Evolutionary conservation across 139 green algal species (phyloP).

Genomic region (Chlamydomonas applanata): DNA sequence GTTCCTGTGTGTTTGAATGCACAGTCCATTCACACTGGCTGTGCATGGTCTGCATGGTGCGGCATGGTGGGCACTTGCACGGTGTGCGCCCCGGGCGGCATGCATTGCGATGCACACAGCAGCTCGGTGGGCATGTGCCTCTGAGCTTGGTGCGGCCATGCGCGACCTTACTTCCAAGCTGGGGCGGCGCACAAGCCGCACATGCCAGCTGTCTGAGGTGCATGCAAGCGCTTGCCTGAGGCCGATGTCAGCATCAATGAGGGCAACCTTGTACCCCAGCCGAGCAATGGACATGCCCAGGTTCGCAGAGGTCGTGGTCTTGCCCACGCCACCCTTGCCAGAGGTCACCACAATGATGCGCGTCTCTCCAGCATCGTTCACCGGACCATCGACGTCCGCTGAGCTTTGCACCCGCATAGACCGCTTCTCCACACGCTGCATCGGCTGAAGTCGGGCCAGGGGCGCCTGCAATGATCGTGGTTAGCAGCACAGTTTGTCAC

Average conservation of each 20-base stretch:
- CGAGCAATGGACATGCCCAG: constrained; percentile 87
- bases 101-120: not conserved
- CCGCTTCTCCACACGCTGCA: too few species aligned
- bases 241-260: constrained; percentile 89
- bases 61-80: not conserved
- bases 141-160: too few species aligned
- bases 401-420: too few species aligned
- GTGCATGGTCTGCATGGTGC: too few species aligned
- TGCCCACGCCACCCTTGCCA: constrained; percentile 56
- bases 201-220: not conserved
- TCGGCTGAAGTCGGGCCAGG: too few species aligned
- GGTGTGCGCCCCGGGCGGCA: too few species aligned
- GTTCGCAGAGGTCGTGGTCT: constrained; percentile 89
- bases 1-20: constrained; percentile 57
- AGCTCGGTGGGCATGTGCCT: not conserved
- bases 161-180: too few species aligned
- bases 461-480: too few species aligned
- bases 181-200: not conserved
- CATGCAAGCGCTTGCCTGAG: constrained; percentile 31
- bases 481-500: too few species aligned
- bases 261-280: constrained; percentile 81
- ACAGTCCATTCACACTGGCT: not conserved
- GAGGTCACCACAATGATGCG: too few species aligned
- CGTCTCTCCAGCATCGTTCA: too few species aligned
- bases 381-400: too few species aligned